These are phyloP conservation scores for Trypanosoma cruzi DNA, from an alignment of 208 protist species.

Conservation along the genomic window DNA sequence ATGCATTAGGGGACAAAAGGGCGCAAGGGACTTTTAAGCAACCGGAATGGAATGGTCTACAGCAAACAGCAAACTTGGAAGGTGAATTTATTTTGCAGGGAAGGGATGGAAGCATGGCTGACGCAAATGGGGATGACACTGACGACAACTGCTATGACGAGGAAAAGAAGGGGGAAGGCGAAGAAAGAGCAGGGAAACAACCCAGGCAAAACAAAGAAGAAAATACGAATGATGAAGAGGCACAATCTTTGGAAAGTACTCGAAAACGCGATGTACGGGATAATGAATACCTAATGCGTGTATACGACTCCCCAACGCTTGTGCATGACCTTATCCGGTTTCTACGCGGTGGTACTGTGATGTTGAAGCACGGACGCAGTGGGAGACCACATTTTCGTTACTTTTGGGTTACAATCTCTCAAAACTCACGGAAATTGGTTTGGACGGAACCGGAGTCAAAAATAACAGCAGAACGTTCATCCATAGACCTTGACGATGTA, in stretches of 20 bases:
- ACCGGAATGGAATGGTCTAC: neutral
- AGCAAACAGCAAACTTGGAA: neutral
- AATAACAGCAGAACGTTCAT: constrained; percentile 45
- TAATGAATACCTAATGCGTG: constrained; percentile 70
- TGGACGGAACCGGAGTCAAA: constrained; percentile 72
- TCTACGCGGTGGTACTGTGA: constrained; percentile 74
- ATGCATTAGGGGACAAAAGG: neutral
- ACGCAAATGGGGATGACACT: neutral
- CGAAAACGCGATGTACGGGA: constrained; percentile 31
- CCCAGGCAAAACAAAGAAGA: neutral
- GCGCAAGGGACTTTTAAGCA: neutral
- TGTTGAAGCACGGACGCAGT: constrained; percentile 92
- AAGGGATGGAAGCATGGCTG: neutral
- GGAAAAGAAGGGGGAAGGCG: constrained; percentile 2
- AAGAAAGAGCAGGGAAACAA: neutral
- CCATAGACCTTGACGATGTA: constrained; percentile 74
- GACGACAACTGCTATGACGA: neutral
- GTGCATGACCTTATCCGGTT: constrained; percentile 86
- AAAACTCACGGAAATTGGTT: constrained; percentile 52
- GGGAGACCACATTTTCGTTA: constrained; percentile 89
- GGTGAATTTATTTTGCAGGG: neutral
- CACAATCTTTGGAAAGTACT: constrained; percentile 17
- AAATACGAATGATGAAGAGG: neutral
- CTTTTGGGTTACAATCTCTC: constrained; percentile 81
- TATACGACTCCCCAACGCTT: constrained; percentile 89